Percentiles rank a stretch among this genome's conserved stretches.
Evolutionary conservation across 2,329 filamentous ascomycete species (phyloP).

Genomic region (Chaetomium strumarium): DNA sequence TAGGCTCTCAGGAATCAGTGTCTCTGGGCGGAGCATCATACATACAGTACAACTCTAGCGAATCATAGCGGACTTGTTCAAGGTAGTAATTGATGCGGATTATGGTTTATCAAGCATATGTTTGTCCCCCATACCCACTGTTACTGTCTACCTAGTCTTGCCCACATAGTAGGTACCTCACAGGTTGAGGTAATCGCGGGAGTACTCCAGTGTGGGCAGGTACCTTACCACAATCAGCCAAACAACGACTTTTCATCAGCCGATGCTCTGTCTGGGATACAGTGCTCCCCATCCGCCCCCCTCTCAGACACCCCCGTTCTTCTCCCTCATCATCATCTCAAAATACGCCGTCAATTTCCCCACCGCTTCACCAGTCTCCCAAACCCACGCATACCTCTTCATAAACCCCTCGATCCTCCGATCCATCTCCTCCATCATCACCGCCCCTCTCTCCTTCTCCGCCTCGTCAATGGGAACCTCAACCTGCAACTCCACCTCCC

Average conservation of each 20-base stretch:
- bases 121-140: no score
- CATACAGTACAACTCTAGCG: no score
- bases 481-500: slow-evolving; percentile 16
- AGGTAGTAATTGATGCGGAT: no score
- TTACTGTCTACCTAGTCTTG: no score
- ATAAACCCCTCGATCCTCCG: slow-evolving; percentile 12
- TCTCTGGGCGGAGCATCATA: no score
- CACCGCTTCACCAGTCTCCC: slow-evolving; percentile 8
- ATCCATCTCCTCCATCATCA: slow-evolving; percentile 18
- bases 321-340: slow-evolving; percentile 9
- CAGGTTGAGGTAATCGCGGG: no score
- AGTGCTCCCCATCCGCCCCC: not conserved
- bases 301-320: not conserved
- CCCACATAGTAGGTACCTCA: no score
- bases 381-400: slow-evolving; percentile 16
- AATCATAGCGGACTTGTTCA: no score
- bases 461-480: not conserved
- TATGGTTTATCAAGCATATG: no score
- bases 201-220: no score
- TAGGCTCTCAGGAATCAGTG: no score
- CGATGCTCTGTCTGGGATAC: not conserved
- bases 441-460: slow-evolving; percentile 10
- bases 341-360: slow-evolving; percentile 19
- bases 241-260: not conserved
- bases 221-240: no score